phyloP scores from a whole-genome alignment of 2,329 filamentous ascomycete genomes.

The Calonectria pauciramosa region DNA sequence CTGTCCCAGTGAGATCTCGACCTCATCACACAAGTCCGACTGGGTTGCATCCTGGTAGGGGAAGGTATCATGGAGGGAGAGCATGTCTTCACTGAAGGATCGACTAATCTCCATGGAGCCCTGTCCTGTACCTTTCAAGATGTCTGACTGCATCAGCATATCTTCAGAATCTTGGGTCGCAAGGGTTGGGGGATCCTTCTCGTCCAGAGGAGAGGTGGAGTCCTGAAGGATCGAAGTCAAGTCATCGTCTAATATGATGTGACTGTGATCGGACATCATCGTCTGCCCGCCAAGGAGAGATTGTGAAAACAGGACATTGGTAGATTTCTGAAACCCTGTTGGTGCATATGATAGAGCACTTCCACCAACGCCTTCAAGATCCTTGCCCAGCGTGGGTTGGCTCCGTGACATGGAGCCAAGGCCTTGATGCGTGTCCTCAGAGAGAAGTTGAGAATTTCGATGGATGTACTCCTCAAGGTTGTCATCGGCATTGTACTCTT shows the following conservation, averaged over 20 bases:
- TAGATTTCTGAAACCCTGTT: constrained; percentile 32
- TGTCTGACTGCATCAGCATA: constrained; percentile 31
- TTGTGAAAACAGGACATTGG: background rate
- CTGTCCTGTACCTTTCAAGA: constrained; percentile 23
- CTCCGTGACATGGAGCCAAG: constrained; percentile 17
- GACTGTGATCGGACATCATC: background rate
- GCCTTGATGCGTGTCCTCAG: background rate
- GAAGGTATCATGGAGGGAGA: background rate
- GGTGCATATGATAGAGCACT: constrained; percentile 40
- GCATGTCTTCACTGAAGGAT: background rate
- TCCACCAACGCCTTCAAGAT: constrained; percentile 46
- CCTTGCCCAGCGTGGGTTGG: constrained; percentile 34
- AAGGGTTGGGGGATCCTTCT: constrained; percentile 31
- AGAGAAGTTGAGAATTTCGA: constrained; percentile 29
- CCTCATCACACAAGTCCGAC: background rate
- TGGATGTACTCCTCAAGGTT: constrained; percentile 54
- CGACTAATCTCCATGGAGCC: background rate
- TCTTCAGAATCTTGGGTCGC: constrained; percentile 36
- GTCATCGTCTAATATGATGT: constrained; percentile 19
- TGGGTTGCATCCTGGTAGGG: constrained; percentile 5
- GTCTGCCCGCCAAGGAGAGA: constrained; percentile 18
- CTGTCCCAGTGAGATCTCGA: background rate
- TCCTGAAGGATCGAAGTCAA: constrained; percentile 23
- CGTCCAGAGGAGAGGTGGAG: constrained; percentile 26
- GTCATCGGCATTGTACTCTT: constrained; percentile 52